Evolutionary conservation across 495 filamentous ascomycete genomes (phyloP).

Genomic region (Cercophora samala): DNA sequence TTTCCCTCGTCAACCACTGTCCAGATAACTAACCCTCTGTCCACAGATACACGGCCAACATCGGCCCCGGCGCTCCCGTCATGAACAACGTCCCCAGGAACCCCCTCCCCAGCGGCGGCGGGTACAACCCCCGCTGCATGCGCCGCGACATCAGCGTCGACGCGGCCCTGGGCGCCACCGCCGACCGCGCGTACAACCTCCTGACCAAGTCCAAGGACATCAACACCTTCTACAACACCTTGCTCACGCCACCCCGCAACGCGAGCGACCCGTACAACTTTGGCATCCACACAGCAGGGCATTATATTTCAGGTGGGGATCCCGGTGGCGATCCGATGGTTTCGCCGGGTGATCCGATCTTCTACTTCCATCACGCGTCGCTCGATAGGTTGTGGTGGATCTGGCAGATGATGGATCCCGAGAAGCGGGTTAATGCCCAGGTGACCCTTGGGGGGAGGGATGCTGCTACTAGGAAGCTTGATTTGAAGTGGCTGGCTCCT

Average conservation of each 20-base stretch:
- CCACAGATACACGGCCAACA: constrained; percentile 36
- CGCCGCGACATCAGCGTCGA: constrained; percentile 53
- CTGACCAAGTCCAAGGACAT: constrained; percentile 48
- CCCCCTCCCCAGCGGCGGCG: constrained; percentile 31
- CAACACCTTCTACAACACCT: constrained; percentile 50
- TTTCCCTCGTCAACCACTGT: not conserved
- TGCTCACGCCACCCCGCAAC: constrained; percentile 44
- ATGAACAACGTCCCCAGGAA: constrained; percentile 34
- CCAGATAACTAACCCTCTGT: not conserved
- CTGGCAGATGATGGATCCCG: constrained; percentile 49
- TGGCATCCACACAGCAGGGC: constrained; percentile 59
- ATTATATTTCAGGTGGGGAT: constrained; percentile 60
- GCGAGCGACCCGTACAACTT: constrained; percentile 36
- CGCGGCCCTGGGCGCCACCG: constrained; percentile 47
- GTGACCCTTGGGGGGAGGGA: constrained; percentile 18
- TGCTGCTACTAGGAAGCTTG: constrained; percentile 22
- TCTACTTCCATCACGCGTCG: constrained; percentile 61
- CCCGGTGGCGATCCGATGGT: constrained; percentile 56
- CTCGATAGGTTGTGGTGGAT: constrained; percentile 63
- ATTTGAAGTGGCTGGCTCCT: constrained; percentile 36
- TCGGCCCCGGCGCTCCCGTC: constrained; percentile 35
- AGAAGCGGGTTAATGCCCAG: constrained; percentile 22
- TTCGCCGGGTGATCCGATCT: constrained; percentile 59
- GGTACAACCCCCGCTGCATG: constrained; percentile 41
- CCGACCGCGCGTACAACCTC: constrained; percentile 44